Conservation (phyloP, 768 basidiomycete genomes). For the Galerina sulciceps region DNA sequence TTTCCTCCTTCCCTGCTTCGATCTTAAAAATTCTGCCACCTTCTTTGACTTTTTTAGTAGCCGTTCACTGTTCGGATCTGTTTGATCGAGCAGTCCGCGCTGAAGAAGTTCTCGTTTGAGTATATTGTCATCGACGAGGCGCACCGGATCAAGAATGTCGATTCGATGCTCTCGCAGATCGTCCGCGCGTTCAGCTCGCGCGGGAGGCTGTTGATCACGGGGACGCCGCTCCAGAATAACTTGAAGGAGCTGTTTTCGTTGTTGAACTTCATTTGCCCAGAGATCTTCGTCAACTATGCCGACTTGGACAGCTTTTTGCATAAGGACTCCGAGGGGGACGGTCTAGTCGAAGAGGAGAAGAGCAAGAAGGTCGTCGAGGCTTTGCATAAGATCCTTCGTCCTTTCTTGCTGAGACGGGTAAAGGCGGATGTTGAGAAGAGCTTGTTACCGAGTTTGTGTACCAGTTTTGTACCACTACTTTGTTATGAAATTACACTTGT, state of each 20-base stretch:
- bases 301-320: conserved; percentile 95
- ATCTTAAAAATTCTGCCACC: too few relatives aligned
- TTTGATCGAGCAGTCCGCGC: conserved; percentile 86
- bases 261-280: conserved; percentile 97
- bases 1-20: too few relatives aligned
- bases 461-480: too few relatives aligned
- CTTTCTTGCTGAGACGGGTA: too few relatives aligned
- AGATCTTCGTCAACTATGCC: conserved; percentile 91
- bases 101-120: conserved; percentile 96
- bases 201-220: conserved; percentile 92
- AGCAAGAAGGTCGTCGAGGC: conserved; percentile 96
- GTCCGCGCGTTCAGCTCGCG: conserved; percentile 89
- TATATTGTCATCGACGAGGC: conserved; percentile 99
- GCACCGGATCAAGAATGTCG: conserved; percentile 99
- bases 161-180: conserved; percentile 93
- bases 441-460: too few relatives aligned
- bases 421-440: conserved; percentile 98
- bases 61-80: too few relatives aligned
- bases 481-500: too few relatives aligned
- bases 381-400: conserved; percentile 92
- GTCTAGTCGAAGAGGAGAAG: conserved; percentile 80
- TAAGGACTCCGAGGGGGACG: conserved; percentile 73
- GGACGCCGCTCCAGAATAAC: conserved; percentile 96
- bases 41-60: too few relatives aligned
- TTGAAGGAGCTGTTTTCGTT: conserved; percentile 95